Base-by-base conservation (phyloP, 495 filamentous ascomycete genomes). In the Lasiosphaeria hispida region DNA sequence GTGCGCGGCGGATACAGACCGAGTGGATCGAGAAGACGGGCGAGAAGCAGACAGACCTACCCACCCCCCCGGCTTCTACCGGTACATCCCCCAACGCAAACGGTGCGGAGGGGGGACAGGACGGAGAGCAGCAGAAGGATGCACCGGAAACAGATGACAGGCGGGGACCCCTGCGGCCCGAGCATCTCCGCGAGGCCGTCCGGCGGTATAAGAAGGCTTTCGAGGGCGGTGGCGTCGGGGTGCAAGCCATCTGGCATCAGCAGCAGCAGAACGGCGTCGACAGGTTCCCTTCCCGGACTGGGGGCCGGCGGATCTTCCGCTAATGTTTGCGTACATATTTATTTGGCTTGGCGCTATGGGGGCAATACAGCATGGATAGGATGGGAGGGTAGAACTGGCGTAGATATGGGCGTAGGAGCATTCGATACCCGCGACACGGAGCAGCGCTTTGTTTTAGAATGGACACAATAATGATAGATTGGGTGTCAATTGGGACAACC, bases 121-220 rank as follows among this genome's bases (percentile, higher is more conserved):
- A 19, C 38, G 39, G 17, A n/a, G 42, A 53, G 43, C 44, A 13
- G 23, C 55, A 4, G 19, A 48, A 33, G 55, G 71, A 69, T 36
- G 15, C 62, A 14, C 68, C 66, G 35, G 57, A 83, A 61, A 53
- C 65, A 38, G 64, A 62, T 14, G 63, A 72, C 19, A 64, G 61
- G n/a, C 69, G 73, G 13, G 90, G 87, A 0, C 90, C 91, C 11
- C 69, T 96, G 42, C 80, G 89, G 23, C 91, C 92, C 0, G 85
- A 91, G 54, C 91, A 96, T 75, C 72, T 96, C 37, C 79, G 90
- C 18, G 89, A 96, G 69, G 90, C 90, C 10, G 72, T 88, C 23
- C 78, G 90, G 53, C 80, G 92, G 53, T 87, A 87, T 62, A 88
- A 87, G 69, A 81, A 81, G 44, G 77, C 83, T 49, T 79, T 83